Evolutionary conservation across 805 yeast genomes (phyloP).

Genomic region (Metschnikowia hibisci): DNA sequence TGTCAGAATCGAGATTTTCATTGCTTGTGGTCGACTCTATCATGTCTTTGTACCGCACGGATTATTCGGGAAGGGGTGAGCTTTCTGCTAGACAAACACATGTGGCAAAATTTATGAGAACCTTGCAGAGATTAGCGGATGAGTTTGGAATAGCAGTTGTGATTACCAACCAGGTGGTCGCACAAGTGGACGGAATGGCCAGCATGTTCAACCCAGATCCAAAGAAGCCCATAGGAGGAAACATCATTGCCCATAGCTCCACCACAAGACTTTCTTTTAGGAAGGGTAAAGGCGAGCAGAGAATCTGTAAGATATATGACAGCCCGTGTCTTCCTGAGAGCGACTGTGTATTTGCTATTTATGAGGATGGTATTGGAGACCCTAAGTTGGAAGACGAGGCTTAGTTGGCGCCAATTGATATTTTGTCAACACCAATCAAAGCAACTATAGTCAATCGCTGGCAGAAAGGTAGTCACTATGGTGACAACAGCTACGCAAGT

Average conservation of each 20-base stretch:
- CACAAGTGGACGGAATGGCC: conserved; percentile 92
- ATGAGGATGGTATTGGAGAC: conserved; percentile 96
- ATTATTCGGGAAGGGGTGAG: conserved; percentile 93
- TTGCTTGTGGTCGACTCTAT: conserved; percentile 92
- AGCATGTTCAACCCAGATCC: conserved; percentile 89
- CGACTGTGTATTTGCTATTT: conserved; percentile 91
- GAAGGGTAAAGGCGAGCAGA: conserved; percentile 87
- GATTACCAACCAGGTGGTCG: conserved; percentile 90
- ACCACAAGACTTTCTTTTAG: conserved; percentile 88
- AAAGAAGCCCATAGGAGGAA: conserved; percentile 97
- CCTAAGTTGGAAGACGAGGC: conserved; percentile 73
- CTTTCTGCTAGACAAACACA: conserved; percentile 91
- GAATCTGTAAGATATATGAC: conserved; percentile 92
- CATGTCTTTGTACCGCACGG: conserved; percentile 95
- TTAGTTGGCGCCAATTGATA: not conserved
- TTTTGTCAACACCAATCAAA: no score
- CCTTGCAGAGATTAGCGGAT: conserved; percentile 89
- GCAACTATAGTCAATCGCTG: no score
- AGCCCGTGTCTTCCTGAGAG: conserved; percentile 96
- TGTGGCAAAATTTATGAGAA: conserved; percentile 89
- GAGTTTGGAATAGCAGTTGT: conserved; percentile 97
- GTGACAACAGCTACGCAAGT: no score
- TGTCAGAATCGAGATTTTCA: conserved; percentile 91
- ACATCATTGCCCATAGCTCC: conserved; percentile 94
- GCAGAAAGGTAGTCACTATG: no score